Conservation (phyloP, 176 grass and related monocot genomes). For the Triticum monococcum region DNA sequence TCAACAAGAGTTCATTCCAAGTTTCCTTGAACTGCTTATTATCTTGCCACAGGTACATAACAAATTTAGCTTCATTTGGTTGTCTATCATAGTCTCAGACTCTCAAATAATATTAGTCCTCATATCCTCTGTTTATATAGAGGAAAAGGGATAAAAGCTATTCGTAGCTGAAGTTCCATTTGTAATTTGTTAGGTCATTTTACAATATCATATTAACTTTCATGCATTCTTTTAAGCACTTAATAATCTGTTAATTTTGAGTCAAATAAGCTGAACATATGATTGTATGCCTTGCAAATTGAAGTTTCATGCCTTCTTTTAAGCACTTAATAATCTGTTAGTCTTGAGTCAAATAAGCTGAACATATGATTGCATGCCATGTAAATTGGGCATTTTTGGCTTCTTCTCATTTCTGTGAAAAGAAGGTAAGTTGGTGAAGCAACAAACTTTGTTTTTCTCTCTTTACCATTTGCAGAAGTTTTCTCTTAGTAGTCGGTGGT, state of each 20-base stretch:
- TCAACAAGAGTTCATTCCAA: slow-evolving; percentile 73
- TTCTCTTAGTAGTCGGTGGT: not conserved
- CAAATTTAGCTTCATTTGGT: not conserved
- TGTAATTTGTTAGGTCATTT: too few species aligned
- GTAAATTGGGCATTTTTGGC: not conserved
- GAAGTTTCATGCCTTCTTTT: not conserved
- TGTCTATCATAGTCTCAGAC: not conserved
- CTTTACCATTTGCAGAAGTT: slow-evolving; percentile 22
- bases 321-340: slow-evolving; percentile 7
- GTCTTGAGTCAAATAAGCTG: not conserved
- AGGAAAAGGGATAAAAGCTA: not conserved
- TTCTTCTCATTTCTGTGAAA: slow-evolving; percentile 4
- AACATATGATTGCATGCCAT: not conserved
- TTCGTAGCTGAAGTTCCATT: not conserved
- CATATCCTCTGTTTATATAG: slow-evolving; percentile 2
- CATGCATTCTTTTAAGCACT: slow-evolving; percentile 13
- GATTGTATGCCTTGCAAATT: not conserved
- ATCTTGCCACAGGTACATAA: slow-evolving; percentile 78
- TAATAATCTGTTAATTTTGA: not conserved
- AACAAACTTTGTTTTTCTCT: not conserved
- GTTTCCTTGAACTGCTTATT: slow-evolving; percentile 90
- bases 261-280: not conserved
- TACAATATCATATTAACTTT: not conserved
- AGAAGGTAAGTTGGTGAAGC: not conserved
- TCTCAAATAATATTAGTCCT: not conserved